Evolutionary conservation across 371 early-diverging fungal species (phyloP).

Genomic region (Mucor circinelloides): DNA sequence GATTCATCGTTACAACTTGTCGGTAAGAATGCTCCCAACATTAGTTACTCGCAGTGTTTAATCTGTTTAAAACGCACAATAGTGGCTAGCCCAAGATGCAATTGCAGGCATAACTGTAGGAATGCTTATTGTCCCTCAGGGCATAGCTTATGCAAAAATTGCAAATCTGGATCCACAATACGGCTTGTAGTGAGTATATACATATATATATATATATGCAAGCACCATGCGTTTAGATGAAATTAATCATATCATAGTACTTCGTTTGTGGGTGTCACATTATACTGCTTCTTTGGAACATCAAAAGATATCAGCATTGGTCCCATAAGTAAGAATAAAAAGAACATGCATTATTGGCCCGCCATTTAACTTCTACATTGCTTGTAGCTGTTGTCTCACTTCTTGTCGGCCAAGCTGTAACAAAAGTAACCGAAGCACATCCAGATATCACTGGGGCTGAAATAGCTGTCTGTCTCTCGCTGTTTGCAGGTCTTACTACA

Average conservation of each 20-base stretch:
- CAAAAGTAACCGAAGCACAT: constrained; percentile 27
- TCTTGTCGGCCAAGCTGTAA: constrained; percentile 68
- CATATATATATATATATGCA: neutral
- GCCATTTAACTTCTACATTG: neutral
- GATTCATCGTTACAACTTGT: constrained; percentile 31
- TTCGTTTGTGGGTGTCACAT: constrained; percentile 33
- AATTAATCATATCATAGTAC: constrained; percentile 22
- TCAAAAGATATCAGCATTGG: constrained; percentile 88
- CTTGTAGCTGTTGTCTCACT: constrained; percentile 77
- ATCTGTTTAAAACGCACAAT: neutral
- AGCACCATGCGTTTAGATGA: constrained; percentile 46
- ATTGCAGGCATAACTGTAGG: constrained; percentile 90
- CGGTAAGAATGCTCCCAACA: constrained; percentile 6
- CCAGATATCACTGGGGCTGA: constrained; percentile 36
- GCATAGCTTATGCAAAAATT: constrained; percentile 83
- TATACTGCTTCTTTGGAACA: constrained; percentile 77
- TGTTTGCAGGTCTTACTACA: constrained; percentile 61
- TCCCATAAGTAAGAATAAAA: constrained; percentile 55
- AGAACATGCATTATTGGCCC: neutral
- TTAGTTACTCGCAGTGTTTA: neutral
- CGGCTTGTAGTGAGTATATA: constrained; percentile 44
- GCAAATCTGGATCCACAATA: constrained; percentile 70
- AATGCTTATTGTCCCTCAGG: constrained; percentile 83
- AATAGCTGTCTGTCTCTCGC: constrained; percentile 57
- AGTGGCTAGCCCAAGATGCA: constrained; percentile 81